Base-by-base conservation (phyloP, 768 basidiomycete genomes). In the Tulasnella sp. region DNA sequence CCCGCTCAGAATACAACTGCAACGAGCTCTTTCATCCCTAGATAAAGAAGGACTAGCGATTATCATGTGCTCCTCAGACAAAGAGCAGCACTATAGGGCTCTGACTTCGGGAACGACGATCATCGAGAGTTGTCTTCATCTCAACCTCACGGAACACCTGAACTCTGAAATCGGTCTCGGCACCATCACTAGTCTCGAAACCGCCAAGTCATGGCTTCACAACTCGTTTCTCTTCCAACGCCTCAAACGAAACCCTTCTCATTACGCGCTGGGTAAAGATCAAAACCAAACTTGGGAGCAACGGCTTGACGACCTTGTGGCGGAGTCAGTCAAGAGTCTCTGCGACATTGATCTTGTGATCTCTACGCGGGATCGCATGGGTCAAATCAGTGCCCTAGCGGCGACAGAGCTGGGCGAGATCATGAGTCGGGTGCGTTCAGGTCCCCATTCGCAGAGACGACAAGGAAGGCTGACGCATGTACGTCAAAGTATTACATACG, bases 81-180 rank as follows among this genome's bases (percentile, higher is more conserved):
- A 93, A 1, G 92, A 93, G 83, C 84, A 85, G 21, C 94, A 94
- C 83, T 97, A 96, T 84, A 87, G 88, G 72, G 86, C 88, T 4
- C 87, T 96, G 24, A 87, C 88, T 1, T 91, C 92, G 82, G 93
- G 94, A 8, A 89, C 87, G 77, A 95, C 92, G 0, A 86, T 92
- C 21, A 87, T 99, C 44, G 97, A 98, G 85, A 96, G 94, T 83
- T 92, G 88, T 80, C 89, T 97, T 14, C 96, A 98, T 84, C 86
- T 86, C 74, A 93, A 94, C 83, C 89, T 99, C 8, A 86, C 91
- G 3, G 97, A 99, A 84, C 96, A 98, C 84, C 86, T 99, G 81
- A 98, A 98, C 83, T 95, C 95, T 1, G 97, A 99, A 86, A 93
- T 98, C 77, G 92, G 92, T 0, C 88, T 98, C 14, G 90, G 91